These are phyloP conservation scores for Podila clonocystis DNA, from an alignment of 192 early-diverging fungal genomes.

Conservation along the genomic window DNA sequence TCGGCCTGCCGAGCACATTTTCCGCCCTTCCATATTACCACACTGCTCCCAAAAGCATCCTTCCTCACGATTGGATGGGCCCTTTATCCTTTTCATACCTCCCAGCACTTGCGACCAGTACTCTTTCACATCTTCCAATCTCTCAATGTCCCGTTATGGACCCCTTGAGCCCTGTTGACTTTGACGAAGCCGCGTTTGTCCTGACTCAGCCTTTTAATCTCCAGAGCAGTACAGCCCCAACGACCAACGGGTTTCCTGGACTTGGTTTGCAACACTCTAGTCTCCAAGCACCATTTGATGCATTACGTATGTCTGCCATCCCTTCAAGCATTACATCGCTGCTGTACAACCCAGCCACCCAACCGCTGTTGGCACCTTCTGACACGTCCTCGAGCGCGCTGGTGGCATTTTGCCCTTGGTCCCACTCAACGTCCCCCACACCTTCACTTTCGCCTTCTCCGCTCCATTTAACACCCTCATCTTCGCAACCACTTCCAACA, in stretches of 20 bases:
- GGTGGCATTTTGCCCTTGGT: background rate
- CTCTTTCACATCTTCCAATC: background rate
- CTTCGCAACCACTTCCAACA: background rate
- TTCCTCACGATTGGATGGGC: too few species aligned
- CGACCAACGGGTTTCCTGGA: background rate
- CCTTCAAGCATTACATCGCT: background rate
- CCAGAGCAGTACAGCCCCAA: background rate
- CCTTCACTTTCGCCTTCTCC: background rate
- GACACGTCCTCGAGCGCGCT: background rate
- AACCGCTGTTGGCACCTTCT: background rate
- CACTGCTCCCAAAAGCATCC: too few species aligned
- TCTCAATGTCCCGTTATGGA: background rate
- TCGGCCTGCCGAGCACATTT: too few species aligned
- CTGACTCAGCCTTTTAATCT: background rate
- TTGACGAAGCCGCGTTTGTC: background rate
- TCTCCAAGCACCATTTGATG: background rate
- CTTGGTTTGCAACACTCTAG: background rate
- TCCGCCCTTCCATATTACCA: too few species aligned
- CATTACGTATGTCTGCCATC: background rate
- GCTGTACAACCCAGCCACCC: background rate
- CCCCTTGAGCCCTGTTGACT: background rate
- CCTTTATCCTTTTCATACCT: too few species aligned
- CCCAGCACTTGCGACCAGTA: too few species aligned
- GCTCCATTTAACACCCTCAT: background rate
- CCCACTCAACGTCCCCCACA: background rate